A percentile compares a stretch with the other conserved stretches of the same genome.
Conservation (phyloP, 108 stramenopile genomes). For the Stephanodiscus triporus region DNA sequence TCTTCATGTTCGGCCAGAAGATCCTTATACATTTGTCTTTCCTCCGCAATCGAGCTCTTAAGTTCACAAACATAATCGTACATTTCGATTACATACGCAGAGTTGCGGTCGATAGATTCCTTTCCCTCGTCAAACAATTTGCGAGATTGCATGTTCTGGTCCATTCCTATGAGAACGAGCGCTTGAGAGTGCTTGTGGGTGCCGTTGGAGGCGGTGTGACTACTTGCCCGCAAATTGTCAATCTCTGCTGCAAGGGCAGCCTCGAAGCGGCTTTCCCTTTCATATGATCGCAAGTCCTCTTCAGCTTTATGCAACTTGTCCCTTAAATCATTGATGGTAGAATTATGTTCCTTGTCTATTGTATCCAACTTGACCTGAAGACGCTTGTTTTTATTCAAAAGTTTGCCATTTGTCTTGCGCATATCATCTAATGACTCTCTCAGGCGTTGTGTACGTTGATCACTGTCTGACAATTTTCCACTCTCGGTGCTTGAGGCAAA, state of each 20-base stretch:
- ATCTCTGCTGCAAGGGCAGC: constrained; percentile 65
- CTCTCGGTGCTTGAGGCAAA: not conserved
- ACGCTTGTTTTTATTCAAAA: constrained; percentile 22
- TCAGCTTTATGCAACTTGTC: constrained; percentile 38
- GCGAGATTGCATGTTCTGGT: constrained; percentile 14
- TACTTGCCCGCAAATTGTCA: constrained; percentile 40
- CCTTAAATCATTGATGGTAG: constrained; percentile 40
- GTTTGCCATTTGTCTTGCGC: constrained; percentile 21
- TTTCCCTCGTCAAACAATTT: constrained; percentile 17
- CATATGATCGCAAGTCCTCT: constrained; percentile 41
- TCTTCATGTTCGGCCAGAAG: constrained; percentile 72
- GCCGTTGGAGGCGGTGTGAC: constrained; percentile 16
- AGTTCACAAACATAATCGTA: constrained; percentile 67
- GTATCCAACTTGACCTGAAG: constrained; percentile 39
- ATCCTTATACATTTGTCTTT: constrained; percentile 68
- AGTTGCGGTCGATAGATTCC: constrained; percentile 21
- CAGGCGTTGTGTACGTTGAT: constrained; percentile 18
- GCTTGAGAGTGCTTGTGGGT: constrained; percentile 14
- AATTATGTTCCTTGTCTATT: constrained; percentile 19
- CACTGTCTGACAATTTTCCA: constrained; percentile 4
- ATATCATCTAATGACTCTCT: constrained; percentile 25
- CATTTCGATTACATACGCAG: constrained; percentile 40
- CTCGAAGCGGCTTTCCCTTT: constrained; percentile 65
- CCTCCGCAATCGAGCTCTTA: constrained; percentile 61
- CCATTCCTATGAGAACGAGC: constrained; percentile 21